Evolutionary conservation across 106 monocot genomes (phyloP).

Genomic region (Acorus gramineus): DNA sequence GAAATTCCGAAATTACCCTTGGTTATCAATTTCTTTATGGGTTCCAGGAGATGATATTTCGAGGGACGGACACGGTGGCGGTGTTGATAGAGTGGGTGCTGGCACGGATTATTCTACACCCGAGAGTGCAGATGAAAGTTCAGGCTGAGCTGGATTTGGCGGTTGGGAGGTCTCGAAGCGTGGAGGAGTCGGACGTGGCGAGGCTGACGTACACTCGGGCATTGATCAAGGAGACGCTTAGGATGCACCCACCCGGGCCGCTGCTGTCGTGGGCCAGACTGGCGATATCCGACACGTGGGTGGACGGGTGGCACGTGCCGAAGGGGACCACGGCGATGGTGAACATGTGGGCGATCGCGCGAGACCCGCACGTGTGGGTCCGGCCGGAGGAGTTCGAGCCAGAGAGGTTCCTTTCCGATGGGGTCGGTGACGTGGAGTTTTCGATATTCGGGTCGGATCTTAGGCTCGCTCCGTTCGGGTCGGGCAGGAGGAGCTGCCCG

Average conservation of each 20-base stretch:
- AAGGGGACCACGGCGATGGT: conserved; percentile 36
- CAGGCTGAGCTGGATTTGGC: conserved; percentile 24
- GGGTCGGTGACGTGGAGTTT: conserved; percentile 18
- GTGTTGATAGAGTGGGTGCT: conserved; percentile 35
- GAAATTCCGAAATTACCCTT: background rate
- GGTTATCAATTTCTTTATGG: background rate
- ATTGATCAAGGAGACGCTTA: conserved; percentile 25
- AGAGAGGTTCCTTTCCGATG: conserved; percentile 17
- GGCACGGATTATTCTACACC: conserved; percentile 37
- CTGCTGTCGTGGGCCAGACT: conserved; percentile 46
- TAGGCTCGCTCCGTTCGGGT: conserved; percentile 36
- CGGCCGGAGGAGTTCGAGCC: conserved; percentile 21
- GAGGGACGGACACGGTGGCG: conserved; percentile 39
- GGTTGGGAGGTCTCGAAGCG: conserved; percentile 10
- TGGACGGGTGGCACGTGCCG: conserved; percentile 18
- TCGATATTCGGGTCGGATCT: conserved; percentile 28
- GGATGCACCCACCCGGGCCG: conserved; percentile 39
- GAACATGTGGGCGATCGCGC: conserved; percentile 43
- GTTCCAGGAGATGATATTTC: conserved; percentile 43
- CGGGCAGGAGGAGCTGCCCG: conserved; percentile 37
- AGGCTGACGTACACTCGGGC: conserved; percentile 25
- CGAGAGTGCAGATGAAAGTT: conserved; percentile 24
- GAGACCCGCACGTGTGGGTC: conserved; percentile 24
- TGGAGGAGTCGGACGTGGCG: conserved; percentile 17
- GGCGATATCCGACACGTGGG: conserved; percentile 22